Evolutionary conservation across 2,329 filamentous ascomycete genomes (phyloP), one percentile per base, ranked within the genome.

Genomic region (Drechslerella stenobrocha): DNA sequence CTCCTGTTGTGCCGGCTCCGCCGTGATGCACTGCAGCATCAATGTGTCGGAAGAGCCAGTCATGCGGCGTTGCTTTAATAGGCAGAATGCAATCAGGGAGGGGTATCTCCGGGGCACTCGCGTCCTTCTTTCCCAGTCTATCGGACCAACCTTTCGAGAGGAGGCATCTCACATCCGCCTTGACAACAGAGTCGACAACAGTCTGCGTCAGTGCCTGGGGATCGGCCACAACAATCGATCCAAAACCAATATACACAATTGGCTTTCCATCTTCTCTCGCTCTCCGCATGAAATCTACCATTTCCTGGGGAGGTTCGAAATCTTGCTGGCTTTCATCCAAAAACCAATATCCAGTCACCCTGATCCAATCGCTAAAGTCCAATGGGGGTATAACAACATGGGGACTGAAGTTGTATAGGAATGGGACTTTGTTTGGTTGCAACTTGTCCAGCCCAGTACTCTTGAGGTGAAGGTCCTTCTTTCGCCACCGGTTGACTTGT

Each of bases 331-430:
- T 80, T 76, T 96, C 92, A 71, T 96, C 87, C 48, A 98, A 78
- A 77, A 98, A 97, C 93, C 93, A 98, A 78, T 98, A 97, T 0
- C 93, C 93, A 0, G 93, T 97, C 5, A 97, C 89, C 42, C 90
- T 85, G 75, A 98, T 93, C 93, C 93, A 98, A 76, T 97, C 93
- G 40, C 89, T 92, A 77, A 91, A 98, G 77, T 98, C 93, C 1
- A 96, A 80, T 13, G 93, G 93, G 24, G 91, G 92, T 1, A 89
- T 85, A n/a, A 98, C 93, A 9, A 98, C 93, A 8, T 85, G 88
- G 0, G 91, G 90, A 58, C 89, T 95, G 76, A 96, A 97, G 77
- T 96, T 97, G 80, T 98, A 98, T 45, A 98, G 77, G 77, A 98
- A 98, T 0, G 93, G 93, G n/a, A 96, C 90, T 76, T 95, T 95